Evolutionary conservation across 768 basidiomycete genomes (phyloP), one percentile per base, ranked within the genome.

Genomic region (Phylloporus sp.): DNA sequence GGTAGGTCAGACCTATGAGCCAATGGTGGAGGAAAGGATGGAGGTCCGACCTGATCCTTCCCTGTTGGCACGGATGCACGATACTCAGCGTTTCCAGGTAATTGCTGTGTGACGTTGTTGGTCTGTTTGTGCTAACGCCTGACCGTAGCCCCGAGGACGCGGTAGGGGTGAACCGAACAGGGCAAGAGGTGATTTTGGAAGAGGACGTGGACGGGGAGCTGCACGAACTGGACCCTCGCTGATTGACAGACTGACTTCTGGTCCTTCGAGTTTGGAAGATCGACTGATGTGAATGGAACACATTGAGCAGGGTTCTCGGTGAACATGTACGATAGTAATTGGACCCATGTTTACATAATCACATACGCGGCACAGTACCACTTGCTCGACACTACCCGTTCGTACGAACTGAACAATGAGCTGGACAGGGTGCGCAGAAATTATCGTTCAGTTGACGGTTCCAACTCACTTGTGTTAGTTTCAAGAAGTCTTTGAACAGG

Each of bases 401-500:
- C n/a, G n/a, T n/a, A n/a, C n/a, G n/a, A n/a, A n/a, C n/a, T n/a
- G n/a, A n/a, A n/a, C 26, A 20, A 77, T 80, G 78, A 80, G 78
- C 52, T 80, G 78, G 78, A 71, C 73, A 59, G 78, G 78, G 78
- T 79, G 57, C 13, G 53, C 40, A 35, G 24, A 21, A 23, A 22
- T 17, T 34, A 5, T 37, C 28, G 28, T 35, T 22, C 5, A 3
- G 21, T 38, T 13, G 26, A 18, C 21, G 8, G 17, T 17, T 11
- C 15, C 13, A 35, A 15, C 44, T 48, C 22, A 52, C 27, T 49
- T 33, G 42, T 22, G 28, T 40, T 60, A 90, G 93, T 54, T 85
- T 96, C 74, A 95, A 95, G 75, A 96, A 96, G 73, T 84, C 89
- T 5, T 76, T 95, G 41, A 92, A 89, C 69, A 78, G 94, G 54